phyloP scores from a whole-genome alignment of 106 monocot species.

The Dendrobium huoshanense region DNA sequence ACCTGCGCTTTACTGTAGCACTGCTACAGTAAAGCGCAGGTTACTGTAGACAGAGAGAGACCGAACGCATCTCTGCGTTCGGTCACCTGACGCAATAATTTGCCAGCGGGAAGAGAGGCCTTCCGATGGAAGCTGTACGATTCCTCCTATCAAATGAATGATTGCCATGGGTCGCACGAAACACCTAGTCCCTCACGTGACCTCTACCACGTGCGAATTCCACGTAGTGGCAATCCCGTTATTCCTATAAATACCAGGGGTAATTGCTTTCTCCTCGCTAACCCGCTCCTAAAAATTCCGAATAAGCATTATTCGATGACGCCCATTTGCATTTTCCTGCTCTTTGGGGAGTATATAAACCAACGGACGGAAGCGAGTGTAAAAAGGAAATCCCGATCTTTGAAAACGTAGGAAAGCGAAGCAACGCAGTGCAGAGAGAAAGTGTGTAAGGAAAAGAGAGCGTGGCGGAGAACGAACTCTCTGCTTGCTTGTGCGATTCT shows the following conservation, averaged over 20 bases:
- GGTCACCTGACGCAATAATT: too few relatives aligned
- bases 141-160: background rate
- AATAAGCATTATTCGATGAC: background rate
- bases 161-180: background rate
- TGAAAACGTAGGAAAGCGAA: constrained; percentile 7
- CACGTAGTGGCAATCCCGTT: background rate
- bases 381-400: constrained; percentile 3
- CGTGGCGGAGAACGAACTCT: background rate
- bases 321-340: background rate
- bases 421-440: background rate
- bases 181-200: background rate
- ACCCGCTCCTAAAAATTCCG: background rate
- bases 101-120: background rate
- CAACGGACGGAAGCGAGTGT: constrained; percentile 3
- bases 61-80: too few relatives aligned
- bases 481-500: background rate
- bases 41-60: too few relatives aligned
- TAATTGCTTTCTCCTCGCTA: background rate
- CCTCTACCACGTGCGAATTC: background rate
- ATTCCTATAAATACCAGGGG: background rate
- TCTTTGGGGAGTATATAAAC: constrained; percentile 9
- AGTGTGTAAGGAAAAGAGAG: background rate
- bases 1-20: too few relatives aligned
- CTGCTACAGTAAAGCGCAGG: too few relatives aligned
- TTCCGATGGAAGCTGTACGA: background rate